Evolutionary conservation across 129 eudicot species (phyloP), one percentile per base, ranked within the genome.

Genomic region (Artemisia argyi): DNA sequence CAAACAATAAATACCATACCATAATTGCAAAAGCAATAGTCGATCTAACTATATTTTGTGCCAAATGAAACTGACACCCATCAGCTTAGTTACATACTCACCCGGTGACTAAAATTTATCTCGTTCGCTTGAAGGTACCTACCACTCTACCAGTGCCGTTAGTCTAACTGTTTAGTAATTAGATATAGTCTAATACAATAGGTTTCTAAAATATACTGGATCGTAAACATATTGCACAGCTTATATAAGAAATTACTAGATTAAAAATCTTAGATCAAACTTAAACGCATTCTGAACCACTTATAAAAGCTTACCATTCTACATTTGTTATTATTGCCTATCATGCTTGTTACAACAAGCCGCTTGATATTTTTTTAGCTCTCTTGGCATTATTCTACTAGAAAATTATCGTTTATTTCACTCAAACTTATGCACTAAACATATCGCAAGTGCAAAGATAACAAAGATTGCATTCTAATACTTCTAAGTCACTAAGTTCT

Each of bases 261-360:
- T 51, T 15, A 5, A 68, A 14, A 49, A 68, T 68, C 72, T 68
- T 50, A 22, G 49, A 68, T 67, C 72, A 49, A 5, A n/a, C 3
- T 11, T 0, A 20, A 24, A 51, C n/a, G 60, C 22, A 68, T n/a
- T 59, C 72, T 67, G 46, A 67, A 56, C 12, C 46, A 7, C 46
- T 39, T 7, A 7, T n/a, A 39, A 39, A 0, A 39, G 7, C 46
- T 7, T 7, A 39, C 10, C 46, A 39, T 39, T 39, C 9, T 39
- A 39, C 10, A 1, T 6, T 7, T 39, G 46, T 39, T 39, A 39
- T 7, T 7, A 39, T 10, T n/a, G 24, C 61, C 61, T 2, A 18
- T 16, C 28, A 7, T 7, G 42, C 42, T 32, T 32, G 42, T 32
- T 4, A 4, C 26, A 1, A 2, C 26, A 24, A 24, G 26, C 26